A percentile compares a stretch with the other conserved stretches of the same genome.
These are phyloP conservation scores for Leishmania lainsoni DNA, from an alignment of 208 protist species.

Conservation along the genomic window DNA sequence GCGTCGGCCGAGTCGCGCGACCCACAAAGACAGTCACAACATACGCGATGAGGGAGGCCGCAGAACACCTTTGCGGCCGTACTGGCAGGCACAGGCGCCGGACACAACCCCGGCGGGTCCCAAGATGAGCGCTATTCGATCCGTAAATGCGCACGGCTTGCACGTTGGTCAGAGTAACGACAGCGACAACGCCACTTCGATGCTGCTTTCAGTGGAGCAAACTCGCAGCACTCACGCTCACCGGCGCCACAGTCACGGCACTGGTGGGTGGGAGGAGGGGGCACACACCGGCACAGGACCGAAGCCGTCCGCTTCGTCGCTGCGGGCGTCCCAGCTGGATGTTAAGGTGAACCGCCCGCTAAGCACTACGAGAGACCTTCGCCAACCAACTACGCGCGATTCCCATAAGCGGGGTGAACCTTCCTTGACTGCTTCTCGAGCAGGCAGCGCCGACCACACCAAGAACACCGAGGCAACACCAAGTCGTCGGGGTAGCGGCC, in stretches of 20 bases:
- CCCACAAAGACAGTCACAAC: neutral
- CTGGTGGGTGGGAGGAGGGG: neutral
- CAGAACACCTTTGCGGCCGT: neutral
- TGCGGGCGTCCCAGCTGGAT: neutral
- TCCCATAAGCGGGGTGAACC: neutral
- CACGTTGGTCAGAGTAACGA: neutral
- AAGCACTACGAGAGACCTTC: neutral
- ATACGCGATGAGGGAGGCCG: neutral
- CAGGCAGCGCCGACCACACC: neutral
- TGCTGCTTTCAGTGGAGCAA: neutral
- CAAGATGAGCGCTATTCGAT: conserved; percentile 6
- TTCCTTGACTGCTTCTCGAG: neutral
- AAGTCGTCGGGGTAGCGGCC: neutral
- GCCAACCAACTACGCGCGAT: neutral
- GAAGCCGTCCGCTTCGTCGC: neutral
- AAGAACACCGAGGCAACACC: neutral
- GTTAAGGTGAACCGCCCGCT: neutral
- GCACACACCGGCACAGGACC: neutral
- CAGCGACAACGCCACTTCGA: neutral
- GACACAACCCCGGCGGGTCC: conserved; percentile 1
- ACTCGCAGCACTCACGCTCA: neutral
- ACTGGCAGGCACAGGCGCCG: conserved; percentile 20
- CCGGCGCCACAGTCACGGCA: neutral
- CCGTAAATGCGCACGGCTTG: neutral
- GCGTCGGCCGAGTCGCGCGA: neutral